phyloP scores from a whole-genome alignment of 768 basidiomycete species.

The Mycena belliarum region DNA sequence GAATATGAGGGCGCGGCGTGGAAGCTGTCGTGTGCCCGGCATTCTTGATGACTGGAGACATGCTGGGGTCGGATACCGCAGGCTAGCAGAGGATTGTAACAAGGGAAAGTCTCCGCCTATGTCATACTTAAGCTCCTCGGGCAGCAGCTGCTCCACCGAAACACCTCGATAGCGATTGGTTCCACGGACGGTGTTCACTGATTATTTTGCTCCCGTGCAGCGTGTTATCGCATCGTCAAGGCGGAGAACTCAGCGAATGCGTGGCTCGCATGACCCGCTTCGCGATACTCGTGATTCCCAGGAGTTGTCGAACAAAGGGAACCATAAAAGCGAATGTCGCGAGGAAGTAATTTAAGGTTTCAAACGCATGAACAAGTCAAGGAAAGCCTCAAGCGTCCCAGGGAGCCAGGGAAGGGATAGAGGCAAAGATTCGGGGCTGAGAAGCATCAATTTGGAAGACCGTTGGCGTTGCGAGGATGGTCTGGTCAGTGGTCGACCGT shows the following conservation, averaged over 20 bases:
- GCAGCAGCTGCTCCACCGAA: background rate
- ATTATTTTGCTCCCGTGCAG: slow-evolving; percentile 2
- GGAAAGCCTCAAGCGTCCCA: too few species aligned
- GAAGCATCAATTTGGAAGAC: too few species aligned
- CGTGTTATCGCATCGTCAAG: background rate
- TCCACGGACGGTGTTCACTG: background rate
- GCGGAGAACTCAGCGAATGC: background rate
- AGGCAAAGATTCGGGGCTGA: too few species aligned
- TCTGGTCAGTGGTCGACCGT: too few species aligned
- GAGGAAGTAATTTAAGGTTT: too few species aligned
- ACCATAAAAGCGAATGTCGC: too few species aligned
- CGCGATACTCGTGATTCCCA: background rate
- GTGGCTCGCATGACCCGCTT: slow-evolving; percentile 5
- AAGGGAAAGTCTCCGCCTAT: background rate
- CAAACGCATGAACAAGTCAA: too few species aligned
- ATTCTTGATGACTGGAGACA: slow-evolving; percentile 12
- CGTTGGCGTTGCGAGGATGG: too few species aligned
- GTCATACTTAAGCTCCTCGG: background rate
- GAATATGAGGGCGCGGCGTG: slow-evolving; percentile 19
- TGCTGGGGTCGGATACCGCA: background rate
- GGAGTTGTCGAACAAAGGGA: slow-evolving; percentile 56
- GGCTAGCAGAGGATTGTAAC: background rate
- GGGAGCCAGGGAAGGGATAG: too few species aligned
- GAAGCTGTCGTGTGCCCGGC: slow-evolving; percentile 20
- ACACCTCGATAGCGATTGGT: background rate